Percentiles rank a stretch among this genome's conserved stretches.
Conservation (phyloP, 345 rosid genomes). For the Conringia planisiliqua region DNA sequence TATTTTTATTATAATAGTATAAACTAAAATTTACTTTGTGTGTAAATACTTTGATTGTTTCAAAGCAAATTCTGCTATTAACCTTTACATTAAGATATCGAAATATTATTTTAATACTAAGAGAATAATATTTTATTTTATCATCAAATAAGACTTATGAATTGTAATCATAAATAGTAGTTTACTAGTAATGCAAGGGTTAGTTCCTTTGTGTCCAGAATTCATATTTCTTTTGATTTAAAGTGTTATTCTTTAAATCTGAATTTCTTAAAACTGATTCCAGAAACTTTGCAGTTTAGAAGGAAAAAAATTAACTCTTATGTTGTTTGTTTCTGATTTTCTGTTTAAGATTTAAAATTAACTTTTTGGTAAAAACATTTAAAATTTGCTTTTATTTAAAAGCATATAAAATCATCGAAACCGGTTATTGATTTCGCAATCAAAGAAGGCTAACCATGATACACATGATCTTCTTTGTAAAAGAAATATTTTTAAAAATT, state of each 20-base stretch:
- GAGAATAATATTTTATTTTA: not conserved
- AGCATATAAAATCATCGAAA: not conserved
- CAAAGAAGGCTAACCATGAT: slow-evolving; percentile 2
- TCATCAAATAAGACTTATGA: not conserved
- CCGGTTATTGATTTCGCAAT: not conserved
- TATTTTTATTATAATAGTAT: not conserved
- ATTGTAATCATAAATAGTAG: not conserved
- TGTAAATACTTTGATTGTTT: not conserved
- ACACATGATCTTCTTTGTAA: not conserved
- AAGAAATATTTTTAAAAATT: not conserved
- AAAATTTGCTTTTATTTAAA: not conserved
- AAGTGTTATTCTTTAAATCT: no score
- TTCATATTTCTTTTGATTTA: no score
- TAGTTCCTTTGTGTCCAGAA: no score
- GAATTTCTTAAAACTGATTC: no score
- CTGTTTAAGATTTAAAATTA: not conserved
- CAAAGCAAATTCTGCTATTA: not conserved
- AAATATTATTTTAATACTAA: not conserved
- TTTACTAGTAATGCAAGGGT: no score
- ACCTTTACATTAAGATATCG: not conserved
- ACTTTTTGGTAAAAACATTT: not conserved
- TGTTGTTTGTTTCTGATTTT: not conserved
- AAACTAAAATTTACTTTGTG: not conserved
- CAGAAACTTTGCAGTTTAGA: no score
- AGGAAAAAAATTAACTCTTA: not conserved